These are phyloP conservation scores for Platismatia glauca DNA, from an alignment of 495 filamentous ascomycete genomes.

Conservation along the genomic window DNA sequence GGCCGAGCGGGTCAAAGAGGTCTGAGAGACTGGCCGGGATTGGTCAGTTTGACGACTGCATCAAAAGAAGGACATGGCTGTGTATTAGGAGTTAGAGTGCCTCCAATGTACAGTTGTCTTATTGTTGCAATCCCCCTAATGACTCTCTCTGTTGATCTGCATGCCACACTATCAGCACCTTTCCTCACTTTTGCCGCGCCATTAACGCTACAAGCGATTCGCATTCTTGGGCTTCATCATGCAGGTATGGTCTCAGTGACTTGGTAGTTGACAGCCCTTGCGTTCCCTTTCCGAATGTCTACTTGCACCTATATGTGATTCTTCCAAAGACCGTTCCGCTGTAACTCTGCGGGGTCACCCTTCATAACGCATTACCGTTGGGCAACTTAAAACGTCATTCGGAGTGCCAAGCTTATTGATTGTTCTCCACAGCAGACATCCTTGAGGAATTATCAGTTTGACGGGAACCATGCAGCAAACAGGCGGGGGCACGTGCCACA, in stretches of 20 bases:
- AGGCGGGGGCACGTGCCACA: slow-evolving; percentile 56
- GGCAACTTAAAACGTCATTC: not conserved
- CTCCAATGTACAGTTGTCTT: slow-evolving; percentile 4
- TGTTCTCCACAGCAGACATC: slow-evolving; percentile 37
- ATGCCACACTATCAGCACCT: slow-evolving; percentile 5
- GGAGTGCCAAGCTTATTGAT: slow-evolving; percentile 1
- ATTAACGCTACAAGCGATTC: slow-evolving; percentile 8
- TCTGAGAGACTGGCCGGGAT: not conserved
- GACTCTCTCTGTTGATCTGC: slow-evolving; percentile 4
- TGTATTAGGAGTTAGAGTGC: not conserved
- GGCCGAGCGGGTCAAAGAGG: not conserved
- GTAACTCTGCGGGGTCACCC: not conserved
- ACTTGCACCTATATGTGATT: not conserved
- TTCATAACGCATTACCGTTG: not conserved
- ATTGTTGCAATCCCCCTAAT: slow-evolving; percentile 5
- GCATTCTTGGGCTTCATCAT: slow-evolving; percentile 10
- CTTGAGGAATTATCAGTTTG: slow-evolving; percentile 44
- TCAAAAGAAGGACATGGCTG: not conserved
- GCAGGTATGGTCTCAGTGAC: slow-evolving; percentile 14
- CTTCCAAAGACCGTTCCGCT: not conserved
- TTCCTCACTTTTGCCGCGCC: not conserved
- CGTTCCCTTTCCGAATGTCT: not conserved
- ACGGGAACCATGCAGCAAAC: slow-evolving; percentile 41
- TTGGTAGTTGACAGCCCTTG: not conserved
- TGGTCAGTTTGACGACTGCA: not conserved